These are phyloP conservation scores for Vicia faba DNA, from an alignment of 306 rosid genomes.

Conservation along the genomic window DNA sequence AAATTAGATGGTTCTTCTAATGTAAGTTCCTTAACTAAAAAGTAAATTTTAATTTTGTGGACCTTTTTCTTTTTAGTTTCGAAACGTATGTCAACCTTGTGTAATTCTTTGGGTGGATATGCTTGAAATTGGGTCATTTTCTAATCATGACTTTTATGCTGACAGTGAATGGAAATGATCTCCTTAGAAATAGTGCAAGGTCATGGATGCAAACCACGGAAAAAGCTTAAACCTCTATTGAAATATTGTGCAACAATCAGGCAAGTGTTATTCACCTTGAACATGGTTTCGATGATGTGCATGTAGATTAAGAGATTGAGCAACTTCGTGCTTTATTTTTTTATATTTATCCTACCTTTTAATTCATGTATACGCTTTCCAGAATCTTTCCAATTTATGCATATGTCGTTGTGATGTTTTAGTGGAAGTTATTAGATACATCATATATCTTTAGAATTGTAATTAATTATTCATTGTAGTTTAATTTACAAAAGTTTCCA, in stretches of 20 bases:
- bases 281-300: constrained; percentile 10
- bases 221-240: no score
- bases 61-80: constrained; percentile 11
- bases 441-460: constrained; percentile 13
- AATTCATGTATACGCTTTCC: constrained; percentile 11
- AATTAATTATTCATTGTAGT: constrained; percentile 11
- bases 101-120: background rate
- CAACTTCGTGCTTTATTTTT: constrained; percentile 16
- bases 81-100: constrained; percentile 1
- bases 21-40: constrained; percentile 46
- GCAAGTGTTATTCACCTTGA: constrained; percentile 49
- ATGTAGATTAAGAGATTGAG: constrained; percentile 9
- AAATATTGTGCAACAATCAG: constrained; percentile 89
- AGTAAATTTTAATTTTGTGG: constrained; percentile 45
- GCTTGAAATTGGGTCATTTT: constrained; percentile 11
- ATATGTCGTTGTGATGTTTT: background rate
- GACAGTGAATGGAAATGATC: constrained; percentile 20
- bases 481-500: constrained; percentile 6
- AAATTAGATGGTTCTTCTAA: constrained; percentile 54
- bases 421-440: constrained; percentile 24
- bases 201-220: no score
- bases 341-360: background rate
- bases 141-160: background rate
- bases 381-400: background rate
- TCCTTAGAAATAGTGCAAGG: no score